Base-by-base conservation (phyloP, 768 basidiomycete species). In the Lactifluus pinguis region DNA sequence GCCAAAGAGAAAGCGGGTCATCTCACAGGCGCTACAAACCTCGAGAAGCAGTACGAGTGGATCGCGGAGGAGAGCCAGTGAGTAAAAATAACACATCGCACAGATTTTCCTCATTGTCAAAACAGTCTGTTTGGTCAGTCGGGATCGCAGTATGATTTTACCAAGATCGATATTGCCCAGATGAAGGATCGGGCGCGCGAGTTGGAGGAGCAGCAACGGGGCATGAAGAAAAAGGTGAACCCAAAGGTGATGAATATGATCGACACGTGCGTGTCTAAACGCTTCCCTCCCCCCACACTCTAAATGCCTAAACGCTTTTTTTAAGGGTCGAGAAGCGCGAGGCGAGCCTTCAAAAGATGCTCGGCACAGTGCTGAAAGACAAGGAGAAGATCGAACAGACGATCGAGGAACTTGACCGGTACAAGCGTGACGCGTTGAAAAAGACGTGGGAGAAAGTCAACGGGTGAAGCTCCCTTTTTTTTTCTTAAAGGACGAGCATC, bases 391-490 rank as follows among this genome's bases (percentile, higher is more conserved):
- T 99, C 53, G 92, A 97, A 67, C 83, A 85, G 59, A 98, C 94
- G 0, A 95, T 99, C 62, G 85, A 83, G 34, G 90, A 97, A 69
- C 83, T 98, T 10, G 95, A 98, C 71, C 80, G 84, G 51, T 93
- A 95, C 73, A 99, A 99, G 76, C 83, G 89, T 32, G 94, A 95
- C 65, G 92, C 97, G 0, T 76, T 98, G 54, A 83, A 85, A 72
- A 95, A 88, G 75, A 98, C 95, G 0, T 99, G 97, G 95, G 84
- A 88, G 68, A 95, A 95, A 70, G 97, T 99, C 67, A 88, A 90
- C 70, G 82, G 79, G 94, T 95, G 69, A 19, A 25, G 25, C 25
- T 25, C 25, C 25, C 8, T 11, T 3, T 6, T 21, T 1, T 2
- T 10, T 13, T 6, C 44, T 11, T 32, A n/a, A 42, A 6, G 42